Base-by-base conservation (phyloP, 2,329 filamentous ascomycete genomes). In the Apiospora phragmitis region DNA sequence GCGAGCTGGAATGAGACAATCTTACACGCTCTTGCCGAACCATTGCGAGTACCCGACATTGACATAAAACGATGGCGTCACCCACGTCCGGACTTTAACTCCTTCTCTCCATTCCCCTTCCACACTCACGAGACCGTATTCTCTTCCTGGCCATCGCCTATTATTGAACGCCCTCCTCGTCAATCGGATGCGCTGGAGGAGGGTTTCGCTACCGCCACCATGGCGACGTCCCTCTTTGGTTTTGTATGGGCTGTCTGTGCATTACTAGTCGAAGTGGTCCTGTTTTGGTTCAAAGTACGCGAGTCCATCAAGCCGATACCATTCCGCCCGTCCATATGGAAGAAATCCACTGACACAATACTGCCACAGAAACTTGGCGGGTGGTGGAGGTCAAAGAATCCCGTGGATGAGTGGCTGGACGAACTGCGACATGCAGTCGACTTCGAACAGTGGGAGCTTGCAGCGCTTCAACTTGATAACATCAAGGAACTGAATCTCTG, bases 381-480 rank as follows among this genome's bases (percentile, higher is more conserved):
- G 69, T 94, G 92, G 90, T 91, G 91, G 84, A 88, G 83, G 70
- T 86, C 87, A 73, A 92, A 89, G 79, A 91, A 88, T 67, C 87
- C 88, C 2, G 86, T 88, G 67, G 89, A 92, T 73, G 83, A 90
- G 69, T 91, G 93, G 83, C 85, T 92, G 59, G 87, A 92, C 72
- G 84, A 86, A 32, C 84, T 97, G 66, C 86, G 86, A 69, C 87
- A 89, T 71, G 92, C 94, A 24, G 85, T 89, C 73, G 86, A 88
- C 35, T 97, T 92, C 78, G 93, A 96, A 77, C 92, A 96, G 79
- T 98, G 94, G 94, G 92, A 95, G 79, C 91, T 91, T 74, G 91
- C 92, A n/a, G 94, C 94, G 1, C 88, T 93, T 73, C 89, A 93
- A 76, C 87, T 97, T n/a, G 95, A 97, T 80, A 91, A 92, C 76